Evolutionary conservation across 495 filamentous ascomycete genomes (phyloP), one percentile per base, ranked within the genome.

Genomic region (Penicillium angulare): DNA sequence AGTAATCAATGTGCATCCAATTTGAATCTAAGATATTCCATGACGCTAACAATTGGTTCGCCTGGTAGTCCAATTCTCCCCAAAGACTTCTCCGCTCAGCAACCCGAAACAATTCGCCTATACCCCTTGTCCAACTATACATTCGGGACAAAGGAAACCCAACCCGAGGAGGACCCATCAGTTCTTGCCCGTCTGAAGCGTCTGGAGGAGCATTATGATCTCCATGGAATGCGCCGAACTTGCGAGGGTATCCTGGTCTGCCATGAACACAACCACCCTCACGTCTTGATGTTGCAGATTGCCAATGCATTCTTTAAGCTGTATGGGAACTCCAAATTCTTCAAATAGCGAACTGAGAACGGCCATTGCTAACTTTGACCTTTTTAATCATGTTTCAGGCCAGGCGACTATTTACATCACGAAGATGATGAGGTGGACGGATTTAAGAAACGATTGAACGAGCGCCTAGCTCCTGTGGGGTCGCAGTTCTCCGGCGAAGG

Each of bases 281-380:
- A 97, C 64, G 93, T 97, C 45, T 71, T 97, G 61, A 97, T 97
- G 95, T 78, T 97, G 56, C 93, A 97, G 76, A 98, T 98, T 53
- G 93, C 93, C 18, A 98, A 98, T 72, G 92, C 93, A 4, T 98
- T 98, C 70, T 97, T 97, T 77, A 98, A 98, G 74, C 80, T 97
- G 72, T 89, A 76, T 10, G 78, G 57, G 36, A 9, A 2, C 7
- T 21, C 15, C n/a, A 16, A 32, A 12, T n/a, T n/a, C n/a, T n/a
- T n/a, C n/a, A 43, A 18, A 20, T 39, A 39, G 5, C 7, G 3
- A n/a, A 26, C 8, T 0, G 18, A n/a, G 6, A 5, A 16, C 4
- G 8, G 9, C 24, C 17, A 20, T 12, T 15, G 13, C 23, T 49
- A 21, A 50, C 53, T 27, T n/a, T n/a, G n/a, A 53, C 24, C 9